Percentiles rank a stretch among this genome's conserved stretches.
Conservation (phyloP, 192 early-diverging fungal species). For the Radiomyces spectabilis region DNA sequence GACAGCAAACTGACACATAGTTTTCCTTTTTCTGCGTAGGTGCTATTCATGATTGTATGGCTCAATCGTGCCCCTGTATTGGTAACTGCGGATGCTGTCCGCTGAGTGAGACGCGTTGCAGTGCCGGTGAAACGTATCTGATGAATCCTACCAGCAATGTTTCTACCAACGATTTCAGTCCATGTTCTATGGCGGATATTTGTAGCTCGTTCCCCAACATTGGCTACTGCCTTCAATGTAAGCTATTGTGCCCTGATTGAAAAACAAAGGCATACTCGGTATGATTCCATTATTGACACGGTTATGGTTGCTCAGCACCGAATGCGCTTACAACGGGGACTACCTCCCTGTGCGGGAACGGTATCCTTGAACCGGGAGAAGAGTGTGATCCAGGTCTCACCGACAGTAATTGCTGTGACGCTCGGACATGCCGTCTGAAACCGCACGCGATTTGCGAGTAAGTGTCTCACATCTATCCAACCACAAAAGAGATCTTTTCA, state of each 20-base stretch:
- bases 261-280: no score
- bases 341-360: conserved; percentile 89
- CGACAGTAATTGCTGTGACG: conserved; percentile 72
- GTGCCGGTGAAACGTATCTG: conserved; percentile 53
- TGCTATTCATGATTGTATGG: conserved; percentile 85
- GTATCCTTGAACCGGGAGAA: conserved; percentile 81
- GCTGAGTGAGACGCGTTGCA: conserved; percentile 56
- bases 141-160: conserved; percentile 75
- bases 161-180: conserved; percentile 57
- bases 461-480: background rate
- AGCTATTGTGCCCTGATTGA: no score
- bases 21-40: conserved; percentile 26
- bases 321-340: no score
- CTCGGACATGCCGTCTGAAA: conserved; percentile 73
- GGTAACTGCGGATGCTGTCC: conserved; percentile 57
- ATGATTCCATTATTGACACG: no score
- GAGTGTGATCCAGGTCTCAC: conserved; percentile 86
- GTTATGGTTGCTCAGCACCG: no score
- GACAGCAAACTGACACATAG: no score
- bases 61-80: conserved; percentile 49
- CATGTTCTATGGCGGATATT: conserved; percentile 53
- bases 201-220: conserved; percentile 33
- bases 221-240: conserved; percentile 31
- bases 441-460: conserved; percentile 62
- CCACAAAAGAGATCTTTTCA: background rate